These are phyloP conservation scores for Penicillium freii DNA, from an alignment of 2,329 filamentous ascomycete species.

Conservation along the genomic window DNA sequence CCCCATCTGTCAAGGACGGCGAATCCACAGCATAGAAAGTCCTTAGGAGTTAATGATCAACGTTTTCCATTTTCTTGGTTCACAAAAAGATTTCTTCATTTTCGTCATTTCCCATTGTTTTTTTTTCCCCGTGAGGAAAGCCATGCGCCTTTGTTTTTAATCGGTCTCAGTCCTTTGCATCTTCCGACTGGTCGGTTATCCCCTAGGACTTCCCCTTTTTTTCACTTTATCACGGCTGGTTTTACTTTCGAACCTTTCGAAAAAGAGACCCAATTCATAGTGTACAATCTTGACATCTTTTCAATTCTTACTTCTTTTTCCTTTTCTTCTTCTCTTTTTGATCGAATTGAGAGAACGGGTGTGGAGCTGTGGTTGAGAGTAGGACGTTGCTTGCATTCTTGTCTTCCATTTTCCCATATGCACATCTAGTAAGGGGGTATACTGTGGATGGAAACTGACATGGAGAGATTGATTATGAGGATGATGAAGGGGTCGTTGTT, in stretches of 20 bases:
- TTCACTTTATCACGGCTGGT: conserved; percentile 14
- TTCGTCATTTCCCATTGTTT: conserved; percentile 8
- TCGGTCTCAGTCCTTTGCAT: conserved; percentile 23
- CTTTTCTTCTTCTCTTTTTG: neutral
- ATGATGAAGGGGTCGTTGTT: neutral
- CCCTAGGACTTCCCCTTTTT: conserved; percentile 7
- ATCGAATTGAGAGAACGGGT: neutral
- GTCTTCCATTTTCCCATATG: neutral
- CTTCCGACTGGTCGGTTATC: conserved; percentile 27
- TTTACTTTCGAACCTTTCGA: conserved; percentile 19
- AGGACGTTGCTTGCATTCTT: neutral
- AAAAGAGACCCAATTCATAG: conserved; percentile 23
- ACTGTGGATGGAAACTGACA: neutral
- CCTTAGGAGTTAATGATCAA: conserved; percentile 41
- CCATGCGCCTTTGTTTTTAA: conserved; percentile 14
- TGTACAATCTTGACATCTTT: conserved; percentile 31
- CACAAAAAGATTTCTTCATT: conserved; percentile 34
- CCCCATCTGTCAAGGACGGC: conserved; percentile 41
- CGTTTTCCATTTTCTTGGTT: conserved; percentile 33
- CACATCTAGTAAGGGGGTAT: neutral
- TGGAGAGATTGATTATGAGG: neutral
- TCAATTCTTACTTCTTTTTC: conserved; percentile 19
- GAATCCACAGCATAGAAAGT: conserved; percentile 40
- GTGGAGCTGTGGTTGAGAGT: neutral
- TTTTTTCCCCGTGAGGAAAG: neutral